Percentiles rank a stretch among this genome's conserved stretches.
phyloP scores from a whole-genome alignment of 108 stramenopile species.

The Cyclotella cryptica region DNA sequence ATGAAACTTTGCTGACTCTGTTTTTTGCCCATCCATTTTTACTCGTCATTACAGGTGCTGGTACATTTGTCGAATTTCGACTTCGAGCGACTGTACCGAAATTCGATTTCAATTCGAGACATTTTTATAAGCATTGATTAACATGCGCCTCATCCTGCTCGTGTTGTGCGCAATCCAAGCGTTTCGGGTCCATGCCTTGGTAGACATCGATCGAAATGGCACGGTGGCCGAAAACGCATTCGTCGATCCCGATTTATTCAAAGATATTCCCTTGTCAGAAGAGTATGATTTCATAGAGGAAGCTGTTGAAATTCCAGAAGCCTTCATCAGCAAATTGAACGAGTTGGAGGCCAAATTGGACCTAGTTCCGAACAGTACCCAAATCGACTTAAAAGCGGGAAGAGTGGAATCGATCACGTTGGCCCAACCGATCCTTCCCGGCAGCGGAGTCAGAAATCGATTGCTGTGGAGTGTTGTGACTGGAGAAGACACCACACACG shows the following conservation, averaged over 20 bases:
- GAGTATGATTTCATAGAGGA: background rate
- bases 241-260: slow-evolving; percentile 7
- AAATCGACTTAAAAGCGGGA: slow-evolving; percentile 24
- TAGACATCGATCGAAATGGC: slow-evolving; percentile 1
- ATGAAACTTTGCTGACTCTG: no score
- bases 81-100: no score
- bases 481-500: background rate
- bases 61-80: no score
- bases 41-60: no score
- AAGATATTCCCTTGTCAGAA: background rate
- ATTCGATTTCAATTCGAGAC: no score
- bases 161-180: background rate
- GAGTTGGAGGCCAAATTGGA: background rate
- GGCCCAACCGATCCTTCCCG: slow-evolving; percentile 20
- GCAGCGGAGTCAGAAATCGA: slow-evolving; percentile 20
- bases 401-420: slow-evolving; percentile 4
- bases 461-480: slow-evolving; percentile 29
- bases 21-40: no score
- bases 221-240: slow-evolving; percentile 13
- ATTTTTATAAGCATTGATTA: no score
- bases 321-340: background rate
- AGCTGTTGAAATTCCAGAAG: background rate
- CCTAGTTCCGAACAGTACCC: background rate
- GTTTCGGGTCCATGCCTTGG: background rate
- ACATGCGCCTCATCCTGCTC: background rate